Conservation (phyloP, 305 asterid species). For the Plantago rigida region DNA sequence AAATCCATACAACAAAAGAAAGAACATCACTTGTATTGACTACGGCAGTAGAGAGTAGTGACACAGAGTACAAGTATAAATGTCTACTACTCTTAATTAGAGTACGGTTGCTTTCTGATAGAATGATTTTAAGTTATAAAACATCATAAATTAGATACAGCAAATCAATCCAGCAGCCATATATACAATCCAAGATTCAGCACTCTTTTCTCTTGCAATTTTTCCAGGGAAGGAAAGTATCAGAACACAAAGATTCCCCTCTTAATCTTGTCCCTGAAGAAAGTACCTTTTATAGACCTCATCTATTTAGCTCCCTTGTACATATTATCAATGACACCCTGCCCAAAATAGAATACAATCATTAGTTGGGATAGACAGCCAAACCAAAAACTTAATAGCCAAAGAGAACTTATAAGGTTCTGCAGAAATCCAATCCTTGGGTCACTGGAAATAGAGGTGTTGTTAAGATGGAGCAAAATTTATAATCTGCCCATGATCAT, state of each 20-base stretch:
- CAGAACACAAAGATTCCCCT: slow-evolving; percentile 1
- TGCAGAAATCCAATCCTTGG: neutral
- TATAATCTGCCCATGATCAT: too few species aligned
- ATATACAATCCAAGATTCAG: slow-evolving; percentile 21
- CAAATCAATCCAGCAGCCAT: slow-evolving; percentile 12
- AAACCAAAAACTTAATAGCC: neutral
- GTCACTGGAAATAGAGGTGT: neutral
- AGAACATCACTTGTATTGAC: neutral
- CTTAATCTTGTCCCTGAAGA: slow-evolving; percentile 2
- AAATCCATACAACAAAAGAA: neutral
- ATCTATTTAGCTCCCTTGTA: slow-evolving; percentile 59
- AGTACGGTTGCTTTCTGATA: too few species aligned
- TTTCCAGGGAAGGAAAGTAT: neutral
- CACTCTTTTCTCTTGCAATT: neutral
- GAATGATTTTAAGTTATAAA: neutral
- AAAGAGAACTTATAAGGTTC: neutral
- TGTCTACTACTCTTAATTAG: too few species aligned
- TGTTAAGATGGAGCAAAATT: neutral
- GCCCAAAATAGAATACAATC: slow-evolving; percentile 21
- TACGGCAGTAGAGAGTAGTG: neutral
- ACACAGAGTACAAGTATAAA: too few species aligned
- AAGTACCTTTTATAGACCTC: slow-evolving; percentile 7
- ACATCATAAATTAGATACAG: neutral
- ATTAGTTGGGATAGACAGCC: neutral
- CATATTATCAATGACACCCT: slow-evolving; percentile 60